Evolutionary conservation across 1,284 basidiomycete species (phyloP).

Genomic region (Trametes versicolor): DNA sequence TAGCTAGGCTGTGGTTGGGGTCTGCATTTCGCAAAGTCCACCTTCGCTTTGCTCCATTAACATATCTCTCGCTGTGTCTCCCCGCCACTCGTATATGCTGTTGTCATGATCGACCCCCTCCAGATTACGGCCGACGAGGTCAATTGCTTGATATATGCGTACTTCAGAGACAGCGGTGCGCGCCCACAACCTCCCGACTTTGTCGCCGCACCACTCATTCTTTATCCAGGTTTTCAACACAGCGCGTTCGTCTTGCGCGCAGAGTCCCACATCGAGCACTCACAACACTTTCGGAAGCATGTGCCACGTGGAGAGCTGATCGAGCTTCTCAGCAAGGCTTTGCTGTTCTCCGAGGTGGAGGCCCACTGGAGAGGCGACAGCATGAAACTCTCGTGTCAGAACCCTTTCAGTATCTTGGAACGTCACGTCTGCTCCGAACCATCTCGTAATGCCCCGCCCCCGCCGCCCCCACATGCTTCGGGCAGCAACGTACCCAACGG

Average conservation of each 20-base stretch:
- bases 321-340: conserved; percentile 81
- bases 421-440: conserved; percentile 71
- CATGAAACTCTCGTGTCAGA: conserved; percentile 69
- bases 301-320: conserved; percentile 86
- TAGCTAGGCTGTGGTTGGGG: neutral
- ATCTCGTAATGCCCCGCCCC: conserved; percentile 34
- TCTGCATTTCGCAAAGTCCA: conserved; percentile 15
- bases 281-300: conserved; percentile 71
- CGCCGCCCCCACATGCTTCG: conserved; percentile 25
- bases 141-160: conserved; percentile 85
- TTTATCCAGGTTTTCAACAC: conserved; percentile 72
- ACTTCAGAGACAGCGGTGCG: conserved; percentile 81
- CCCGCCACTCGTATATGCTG: conserved; percentile 21
- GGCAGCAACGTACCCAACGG: conserved; percentile 2
- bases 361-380: conserved; percentile 75
- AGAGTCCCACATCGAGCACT: conserved; percentile 75
- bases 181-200: neutral
- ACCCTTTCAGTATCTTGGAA: conserved; percentile 75
- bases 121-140: conserved; percentile 84
- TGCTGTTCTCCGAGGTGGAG: conserved; percentile 87
- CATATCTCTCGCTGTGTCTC: neutral
- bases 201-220: conserved; percentile 7
- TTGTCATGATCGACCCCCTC: conserved; percentile 49
- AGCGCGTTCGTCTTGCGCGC: conserved; percentile 79
- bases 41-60: conserved; percentile 8